Base-by-base conservation (phyloP, 2,329 filamentous ascomycete species). In the Trichoderma sp. region DNA sequence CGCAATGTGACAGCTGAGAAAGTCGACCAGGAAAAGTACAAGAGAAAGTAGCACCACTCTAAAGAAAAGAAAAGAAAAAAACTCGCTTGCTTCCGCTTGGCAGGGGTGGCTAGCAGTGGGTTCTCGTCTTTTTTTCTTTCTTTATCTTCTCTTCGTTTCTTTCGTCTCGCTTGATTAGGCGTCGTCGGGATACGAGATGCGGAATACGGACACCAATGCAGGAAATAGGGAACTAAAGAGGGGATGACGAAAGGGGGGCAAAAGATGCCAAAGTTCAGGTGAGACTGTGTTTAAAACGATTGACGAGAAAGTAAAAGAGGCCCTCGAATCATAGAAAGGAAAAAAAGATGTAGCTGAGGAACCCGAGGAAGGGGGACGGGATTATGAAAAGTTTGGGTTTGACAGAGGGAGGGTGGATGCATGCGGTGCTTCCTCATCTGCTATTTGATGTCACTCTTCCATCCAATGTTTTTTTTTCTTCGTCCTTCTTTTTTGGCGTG, bases 271-370 rank as follows among this genome's bases (percentile, higher is more conserved):
- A 59, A 57, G 28, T 17, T 59, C 65, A n/a, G 55, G 36, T 11
- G 17, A 34, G 39, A 30, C 15, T n/a, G 36, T 17, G 9, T 57
- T 39, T 62, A 28, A 50, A 66, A 66, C 50, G 69, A 66, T 71
- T 71, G 69, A 71, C 69, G 69, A 66, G 61, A 71, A 34, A 50
- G 55, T 47, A 30, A 36, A 23, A 69, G 20, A n/a, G 47, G 47
- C 20, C 32, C 64, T 59, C 36, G 65, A 64, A 39, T n/a, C 8
- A 28, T 9, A 32, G 30, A 58, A 58, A n/a, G 8, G 15, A 23
- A 30, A 32, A 28, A 28, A 50, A 26, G 13, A 9, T 5, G 3
- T 28, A 12, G 34, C 47, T 5, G n/a, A 68, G 17, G 28, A 15
- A 15, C 34, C 20, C 12, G 17, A 47, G 30, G 17, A 23, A 70